phyloP scores from a whole-genome alignment of 2,329 filamentous ascomycete genomes.

The Nigrograna mackinnonii region DNA sequence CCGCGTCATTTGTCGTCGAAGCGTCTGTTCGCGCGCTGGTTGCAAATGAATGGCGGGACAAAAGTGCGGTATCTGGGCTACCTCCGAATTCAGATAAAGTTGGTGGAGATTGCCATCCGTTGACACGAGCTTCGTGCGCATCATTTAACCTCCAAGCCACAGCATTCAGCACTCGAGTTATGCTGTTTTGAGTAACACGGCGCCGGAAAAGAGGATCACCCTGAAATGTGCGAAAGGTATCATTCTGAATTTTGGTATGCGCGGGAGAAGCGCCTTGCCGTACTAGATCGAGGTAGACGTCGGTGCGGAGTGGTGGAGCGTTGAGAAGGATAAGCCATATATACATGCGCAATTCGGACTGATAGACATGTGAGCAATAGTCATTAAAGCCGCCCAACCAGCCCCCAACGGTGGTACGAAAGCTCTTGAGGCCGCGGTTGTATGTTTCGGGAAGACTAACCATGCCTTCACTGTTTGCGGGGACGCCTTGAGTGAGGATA shows the following conservation, averaged over 20 bases:
- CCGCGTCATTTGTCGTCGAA: conserved; percentile 51
- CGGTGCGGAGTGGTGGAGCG: conserved; percentile 80
- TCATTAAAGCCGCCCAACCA: no score
- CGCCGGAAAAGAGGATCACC: conserved; percentile 97
- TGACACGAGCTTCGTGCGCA: conserved; percentile 62
- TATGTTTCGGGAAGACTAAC: no score
- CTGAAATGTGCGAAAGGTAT: conserved; percentile 94
- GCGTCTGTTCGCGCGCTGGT: conserved; percentile 32
- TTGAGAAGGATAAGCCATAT: conserved; percentile 95
- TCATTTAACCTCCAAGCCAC: conserved; percentile 94
- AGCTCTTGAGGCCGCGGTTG: no score
- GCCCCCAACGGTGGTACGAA: no score
- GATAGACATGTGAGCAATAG: conserved; percentile 10
- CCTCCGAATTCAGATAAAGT: conserved; percentile 54
- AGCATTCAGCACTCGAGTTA: conserved; percentile 93
- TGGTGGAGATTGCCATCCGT: conserved; percentile 54
- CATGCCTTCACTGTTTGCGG: conserved; percentile 80
- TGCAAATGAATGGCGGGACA: conserved; percentile 36
- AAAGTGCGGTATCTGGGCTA: conserved; percentile 46
- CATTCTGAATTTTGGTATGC: conserved; percentile 97
- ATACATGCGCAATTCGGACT: conserved; percentile 94
- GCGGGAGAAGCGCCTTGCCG: conserved; percentile 92
- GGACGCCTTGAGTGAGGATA: conserved; percentile 75
- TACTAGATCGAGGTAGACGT: conserved; percentile 86
- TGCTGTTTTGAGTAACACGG: conserved; percentile 90